Evolutionary conservation across 73 alveolate genomes (phyloP), one percentile per base, ranked within the genome.

Genomic region (Stentor roeselii): DNA sequence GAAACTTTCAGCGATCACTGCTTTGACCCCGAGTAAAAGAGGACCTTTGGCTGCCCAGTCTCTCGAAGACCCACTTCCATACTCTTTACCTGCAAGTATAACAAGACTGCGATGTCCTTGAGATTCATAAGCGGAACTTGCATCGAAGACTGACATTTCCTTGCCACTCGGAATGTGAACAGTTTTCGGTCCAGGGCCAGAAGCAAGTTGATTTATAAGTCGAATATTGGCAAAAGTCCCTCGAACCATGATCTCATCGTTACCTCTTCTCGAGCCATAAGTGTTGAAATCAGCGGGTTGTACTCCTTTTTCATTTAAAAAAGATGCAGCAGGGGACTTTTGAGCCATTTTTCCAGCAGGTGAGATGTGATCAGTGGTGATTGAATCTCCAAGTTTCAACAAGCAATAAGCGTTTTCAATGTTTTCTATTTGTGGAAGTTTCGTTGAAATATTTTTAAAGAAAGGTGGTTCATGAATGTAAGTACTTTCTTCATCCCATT

Each of bases 41-140:
- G 93, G 91, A 37, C 95, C 95, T 85, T 94, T 94, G 59, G 98
- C 98, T 50, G 98, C 98, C 98, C 98, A 94, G 82, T 94, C 98
- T 84, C 98, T 88, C 27, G 97, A 92, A 35, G 95, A 87, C 32
- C 98, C 98, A 37, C 94, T 78, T 50, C 98, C 98, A 76, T 94
- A 94, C 83, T 94, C 98, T 40, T 88, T 82, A 11, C 98, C 98
- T 59, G 97, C 98, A 32, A 94, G 60, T 0, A 94, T 76, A 83
- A 94, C 85, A 11, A 91, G 75, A 39, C 83, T 89, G 35, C 50
- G 60, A 34, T 92, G 92, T 27, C 75, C 94, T 6, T 83, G 37
- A n/a, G n/a, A n/a, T 78, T 83, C 39, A 84, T 94, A 94, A 82
- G 75, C 77, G n/a, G 60, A 92, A 67, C 97, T 95, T 15, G 98